Evolutionary conservation across 345 rosid genomes (phyloP).

Genomic region (thale cress (Arabidopsis thaliana)): DNA sequence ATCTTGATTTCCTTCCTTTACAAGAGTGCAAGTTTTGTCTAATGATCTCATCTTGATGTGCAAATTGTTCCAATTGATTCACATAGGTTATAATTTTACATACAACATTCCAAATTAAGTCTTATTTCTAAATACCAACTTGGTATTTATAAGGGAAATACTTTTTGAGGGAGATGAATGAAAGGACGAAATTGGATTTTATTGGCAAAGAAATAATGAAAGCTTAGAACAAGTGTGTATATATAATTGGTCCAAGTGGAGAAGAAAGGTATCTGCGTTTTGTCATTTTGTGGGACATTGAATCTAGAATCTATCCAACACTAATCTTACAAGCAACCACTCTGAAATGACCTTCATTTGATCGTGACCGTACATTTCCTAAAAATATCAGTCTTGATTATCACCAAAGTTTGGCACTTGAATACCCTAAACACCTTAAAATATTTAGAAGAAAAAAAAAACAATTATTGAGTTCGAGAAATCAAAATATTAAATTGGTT

Average conservation of each 20-base stretch:
- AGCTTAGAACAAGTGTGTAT: slow-evolving; percentile 1
- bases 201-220: background rate
- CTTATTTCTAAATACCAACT: background rate
- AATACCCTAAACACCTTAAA: background rate
- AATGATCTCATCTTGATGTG: slow-evolving; percentile 43
- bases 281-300: slow-evolving; percentile 40
- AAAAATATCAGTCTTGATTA: slow-evolving; percentile 7
- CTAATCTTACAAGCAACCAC: slow-evolving; percentile 49
- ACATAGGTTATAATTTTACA: background rate
- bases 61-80: slow-evolving; percentile 17
- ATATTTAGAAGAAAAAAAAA: background rate
- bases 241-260: slow-evolving; percentile 37
- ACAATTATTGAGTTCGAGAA: background rate
- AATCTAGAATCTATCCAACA: slow-evolving; percentile 48
- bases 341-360: slow-evolving; percentile 18
- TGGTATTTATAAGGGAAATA: slow-evolving; percentile 8
- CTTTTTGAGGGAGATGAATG: background rate
- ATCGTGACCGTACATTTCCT: slow-evolving; percentile 47
- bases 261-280: slow-evolving; percentile 49
- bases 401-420: background rate
- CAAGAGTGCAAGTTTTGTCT: slow-evolving; percentile 46
- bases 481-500: background rate
- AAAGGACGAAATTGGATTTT: background rate
- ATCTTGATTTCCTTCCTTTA: slow-evolving; percentile 35
- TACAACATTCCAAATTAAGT: background rate